Percentiles rank a stretch among this genome's conserved stretches.
These are phyloP conservation scores for Alloteropsis semialata DNA, from an alignment of 176 grass and related monocot genomes.

Conservation along the genomic window DNA sequence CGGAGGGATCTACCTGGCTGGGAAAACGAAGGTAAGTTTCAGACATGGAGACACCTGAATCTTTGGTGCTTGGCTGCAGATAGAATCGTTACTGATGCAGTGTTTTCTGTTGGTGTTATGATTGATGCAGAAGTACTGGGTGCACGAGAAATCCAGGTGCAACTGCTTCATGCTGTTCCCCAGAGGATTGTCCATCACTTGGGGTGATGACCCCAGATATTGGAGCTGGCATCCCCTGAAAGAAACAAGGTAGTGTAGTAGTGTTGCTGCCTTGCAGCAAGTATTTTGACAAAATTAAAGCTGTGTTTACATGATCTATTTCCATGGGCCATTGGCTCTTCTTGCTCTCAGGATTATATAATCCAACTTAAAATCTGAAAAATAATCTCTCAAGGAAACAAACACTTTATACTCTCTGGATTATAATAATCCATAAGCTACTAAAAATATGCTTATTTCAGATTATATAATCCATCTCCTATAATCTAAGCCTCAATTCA, in stretches of 20 bases:
- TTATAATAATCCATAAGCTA: no score
- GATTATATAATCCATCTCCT: no score
- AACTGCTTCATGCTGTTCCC: slow-evolving; percentile 54
- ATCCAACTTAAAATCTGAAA: no score
- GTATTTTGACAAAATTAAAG: not conserved
- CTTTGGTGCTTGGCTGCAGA: not conserved
- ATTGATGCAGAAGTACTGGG: slow-evolving; percentile 54
- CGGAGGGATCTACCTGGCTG: slow-evolving; percentile 23
- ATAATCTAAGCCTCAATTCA: no score
- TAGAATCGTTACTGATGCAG: not conserved
- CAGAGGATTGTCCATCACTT: slow-evolving; percentile 46
- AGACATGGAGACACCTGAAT: not conserved
- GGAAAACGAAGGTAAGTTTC: slow-evolving; percentile 34
- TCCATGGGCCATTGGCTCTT: not conserved
- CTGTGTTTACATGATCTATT: not conserved
- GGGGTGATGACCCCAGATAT: slow-evolving; percentile 41
- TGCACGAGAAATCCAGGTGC: slow-evolving; percentile 23
- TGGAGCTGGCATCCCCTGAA: slow-evolving; percentile 48
- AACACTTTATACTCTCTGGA: no score
- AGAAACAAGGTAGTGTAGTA: slow-evolving; percentile 44
- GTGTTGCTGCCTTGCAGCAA: not conserved
- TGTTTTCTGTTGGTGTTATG: not conserved
- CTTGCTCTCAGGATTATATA: not conserved
- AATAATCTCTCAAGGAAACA: no score
- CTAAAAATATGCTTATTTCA: no score